Percentiles rank a stretch among this genome's conserved stretches.
Evolutionary conservation across 169 alveolate species (phyloP).

Genomic region (Plasmodium vivax): DNA sequence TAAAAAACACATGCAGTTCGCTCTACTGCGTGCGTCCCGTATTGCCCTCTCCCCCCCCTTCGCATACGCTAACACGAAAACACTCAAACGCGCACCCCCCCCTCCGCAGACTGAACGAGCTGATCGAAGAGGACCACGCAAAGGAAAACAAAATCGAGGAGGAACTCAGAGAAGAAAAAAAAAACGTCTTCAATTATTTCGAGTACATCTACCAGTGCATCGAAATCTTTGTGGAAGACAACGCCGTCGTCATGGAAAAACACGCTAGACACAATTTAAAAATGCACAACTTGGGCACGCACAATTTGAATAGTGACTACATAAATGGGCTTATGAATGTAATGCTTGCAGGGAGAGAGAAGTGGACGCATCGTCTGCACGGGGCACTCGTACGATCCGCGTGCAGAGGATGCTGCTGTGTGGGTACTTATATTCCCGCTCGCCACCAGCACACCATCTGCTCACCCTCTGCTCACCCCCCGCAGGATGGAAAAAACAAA

Average conservation of each 20-base stretch:
- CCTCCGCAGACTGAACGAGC: constrained; percentile 28
- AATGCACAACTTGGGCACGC: constrained; percentile 21
- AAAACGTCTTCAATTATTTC: constrained; percentile 43
- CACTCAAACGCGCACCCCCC: not conserved
- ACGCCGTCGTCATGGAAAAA: constrained; percentile 23
- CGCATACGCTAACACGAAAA: not conserved
- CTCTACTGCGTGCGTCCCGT: not conserved
- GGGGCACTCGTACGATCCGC: not conserved
- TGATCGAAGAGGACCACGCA: constrained; percentile 31
- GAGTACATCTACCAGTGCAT: constrained; percentile 72
- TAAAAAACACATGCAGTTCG: not conserved
- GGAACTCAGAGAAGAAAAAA: constrained; percentile 66
- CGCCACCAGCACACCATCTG: no score
- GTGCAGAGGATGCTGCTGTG: not conserved
- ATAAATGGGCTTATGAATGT: constrained; percentile 55
- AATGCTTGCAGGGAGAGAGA: not conserved
- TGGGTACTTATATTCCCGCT: not conserved
- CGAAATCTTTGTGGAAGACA: constrained; percentile 52
- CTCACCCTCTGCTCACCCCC: not conserved
- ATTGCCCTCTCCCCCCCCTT: not conserved
- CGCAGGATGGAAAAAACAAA: constrained; percentile 73
- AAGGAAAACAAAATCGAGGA: constrained; percentile 73
- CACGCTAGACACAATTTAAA: constrained; percentile 30
- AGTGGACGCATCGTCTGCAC: not conserved
- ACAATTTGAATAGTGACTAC: constrained; percentile 49